Percentiles rank a stretch among this genome's conserved stretches.
These are phyloP conservation scores for Acidomyces sp. DNA, from an alignment of 495 filamentous ascomycete genomes.

Conservation along the genomic window DNA sequence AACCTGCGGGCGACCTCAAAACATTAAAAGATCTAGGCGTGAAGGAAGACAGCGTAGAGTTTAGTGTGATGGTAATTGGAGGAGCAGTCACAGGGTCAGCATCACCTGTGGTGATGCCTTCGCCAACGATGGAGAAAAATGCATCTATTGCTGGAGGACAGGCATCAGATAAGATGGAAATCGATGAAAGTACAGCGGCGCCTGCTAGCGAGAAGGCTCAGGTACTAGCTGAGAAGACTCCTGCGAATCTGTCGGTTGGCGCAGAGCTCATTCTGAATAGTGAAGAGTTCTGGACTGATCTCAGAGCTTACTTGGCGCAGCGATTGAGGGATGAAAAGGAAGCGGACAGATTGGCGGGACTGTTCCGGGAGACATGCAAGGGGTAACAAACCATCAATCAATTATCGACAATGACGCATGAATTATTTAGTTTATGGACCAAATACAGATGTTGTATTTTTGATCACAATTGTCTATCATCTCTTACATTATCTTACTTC, in stretches of 20 bases:
- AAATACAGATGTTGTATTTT: too few species aligned
- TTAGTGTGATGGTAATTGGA: conserved; percentile 79
- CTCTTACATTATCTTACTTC: conserved; percentile 22
- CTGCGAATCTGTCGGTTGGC: conserved; percentile 1
- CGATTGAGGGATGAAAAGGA: conserved; percentile 58
- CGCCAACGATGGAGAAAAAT: conserved; percentile 17
- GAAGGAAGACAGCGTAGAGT: conserved; percentile 42
- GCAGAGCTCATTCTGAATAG: conserved; percentile 43
- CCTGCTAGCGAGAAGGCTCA: conserved; percentile 19
- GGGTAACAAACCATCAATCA: too few species aligned
- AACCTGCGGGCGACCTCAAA: conserved; percentile 62
- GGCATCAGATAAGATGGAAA: conserved; percentile 21
- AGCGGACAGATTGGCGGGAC: conserved; percentile 46
- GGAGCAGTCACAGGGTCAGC: conserved; percentile 24
- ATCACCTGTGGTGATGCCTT: conserved; percentile 19
- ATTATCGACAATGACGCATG: too few species aligned
- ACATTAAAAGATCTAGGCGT: conserved; percentile 43
- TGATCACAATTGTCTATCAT: too few species aligned
- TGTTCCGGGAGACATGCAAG: conserved; percentile 62
- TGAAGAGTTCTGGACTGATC: conserved; percentile 76
- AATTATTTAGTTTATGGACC: too few species aligned
- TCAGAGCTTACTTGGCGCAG: conserved; percentile 67
- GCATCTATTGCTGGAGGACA: not conserved
- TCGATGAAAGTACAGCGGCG: conserved; percentile 15
- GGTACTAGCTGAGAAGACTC: conserved; percentile 7